These are phyloP conservation scores for Sclerospora graminicola DNA, from an alignment of 352 stramenopile species.

Conservation along the genomic window DNA sequence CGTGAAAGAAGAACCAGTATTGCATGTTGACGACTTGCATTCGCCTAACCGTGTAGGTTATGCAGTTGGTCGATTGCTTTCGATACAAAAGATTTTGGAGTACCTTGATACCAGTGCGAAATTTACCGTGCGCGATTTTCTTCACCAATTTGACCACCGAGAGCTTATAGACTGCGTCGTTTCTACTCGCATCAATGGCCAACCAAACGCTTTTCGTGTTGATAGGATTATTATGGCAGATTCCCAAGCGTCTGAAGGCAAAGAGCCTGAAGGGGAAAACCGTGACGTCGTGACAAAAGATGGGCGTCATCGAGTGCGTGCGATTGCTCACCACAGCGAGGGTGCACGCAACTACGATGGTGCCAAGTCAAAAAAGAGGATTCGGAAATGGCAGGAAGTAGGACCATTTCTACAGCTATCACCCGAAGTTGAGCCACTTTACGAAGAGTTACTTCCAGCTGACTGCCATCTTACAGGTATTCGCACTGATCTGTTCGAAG, in stretches of 20 bases:
- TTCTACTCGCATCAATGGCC: conserved; percentile 59
- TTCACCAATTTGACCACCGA: conserved; percentile 34
- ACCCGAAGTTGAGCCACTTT: conserved; percentile 37
- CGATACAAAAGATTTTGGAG: conserved; percentile 50
- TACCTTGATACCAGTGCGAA: conserved; percentile 50
- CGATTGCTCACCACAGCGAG: conserved; percentile 39
- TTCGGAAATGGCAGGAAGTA: conserved; percentile 52
- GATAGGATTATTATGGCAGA: conserved; percentile 35
- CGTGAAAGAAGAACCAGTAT: conserved; percentile 42
- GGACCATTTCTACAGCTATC: conserved; percentile 58
- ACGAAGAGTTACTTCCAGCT: conserved; percentile 26
- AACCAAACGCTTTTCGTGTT: conserved; percentile 48
- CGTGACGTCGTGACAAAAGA: conserved; percentile 23
- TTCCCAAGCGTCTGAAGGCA: conserved; percentile 3
- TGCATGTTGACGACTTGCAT: conserved; percentile 53
- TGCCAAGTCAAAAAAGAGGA: conserved; percentile 45
- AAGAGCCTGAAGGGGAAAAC: conserved; percentile 1
- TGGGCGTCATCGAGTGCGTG: conserved; percentile 13
- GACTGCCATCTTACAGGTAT: conserved; percentile 70
- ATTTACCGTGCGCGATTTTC: conserved; percentile 37
- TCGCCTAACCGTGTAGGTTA: conserved; percentile 76
- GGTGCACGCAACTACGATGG: conserved; percentile 58
- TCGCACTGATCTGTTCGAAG: conserved; percentile 69
- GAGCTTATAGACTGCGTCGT: conserved; percentile 62
- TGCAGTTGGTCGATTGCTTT: conserved; percentile 49